Conservation (phyloP, 495 filamentous ascomycete genomes). For the Tuber brumale region DNA sequence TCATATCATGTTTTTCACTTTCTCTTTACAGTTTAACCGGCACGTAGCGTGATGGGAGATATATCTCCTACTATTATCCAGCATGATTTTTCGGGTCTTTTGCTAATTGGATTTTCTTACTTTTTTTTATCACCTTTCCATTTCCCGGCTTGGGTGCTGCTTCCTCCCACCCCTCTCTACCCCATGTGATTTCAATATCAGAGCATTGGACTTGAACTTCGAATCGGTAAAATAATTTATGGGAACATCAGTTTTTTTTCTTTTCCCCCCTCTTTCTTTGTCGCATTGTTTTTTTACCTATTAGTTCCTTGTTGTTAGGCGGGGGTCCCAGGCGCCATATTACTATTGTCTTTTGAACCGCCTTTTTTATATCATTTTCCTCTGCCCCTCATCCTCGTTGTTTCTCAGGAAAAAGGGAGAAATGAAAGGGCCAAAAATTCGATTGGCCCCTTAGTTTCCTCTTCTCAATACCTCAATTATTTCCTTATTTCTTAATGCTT, state of each 20-base stretch:
- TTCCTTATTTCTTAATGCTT: not conserved
- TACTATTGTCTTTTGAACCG: not conserved
- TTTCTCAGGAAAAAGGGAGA: not conserved
- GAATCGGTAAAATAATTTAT: not conserved
- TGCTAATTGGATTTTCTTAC: not conserved
- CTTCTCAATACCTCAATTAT: not conserved
- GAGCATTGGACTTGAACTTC: not conserved
- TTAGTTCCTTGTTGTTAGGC: not conserved
- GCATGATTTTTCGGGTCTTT: conserved; percentile 3
- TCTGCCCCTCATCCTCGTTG: not conserved
- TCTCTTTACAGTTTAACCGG: conserved; percentile 7
- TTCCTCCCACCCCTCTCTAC: not conserved
- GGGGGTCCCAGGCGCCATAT: not conserved
- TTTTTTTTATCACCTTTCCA: not conserved
- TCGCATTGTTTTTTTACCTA: not conserved
- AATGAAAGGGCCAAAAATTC: not conserved
- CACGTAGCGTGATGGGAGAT: conserved; percentile 4
- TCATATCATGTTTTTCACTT: conserved; percentile 1
- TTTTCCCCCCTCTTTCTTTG: not conserved
- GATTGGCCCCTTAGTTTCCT: not conserved
- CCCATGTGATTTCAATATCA: not conserved
- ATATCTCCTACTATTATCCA: conserved; percentile 24
- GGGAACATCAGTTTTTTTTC: not conserved
- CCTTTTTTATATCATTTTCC: not conserved
- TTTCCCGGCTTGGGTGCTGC: not conserved